Evolutionary conservation across 306 rosid genomes (phyloP), one percentile per base, ranked within the genome.

Genomic region (Alnus glutinosa): DNA sequence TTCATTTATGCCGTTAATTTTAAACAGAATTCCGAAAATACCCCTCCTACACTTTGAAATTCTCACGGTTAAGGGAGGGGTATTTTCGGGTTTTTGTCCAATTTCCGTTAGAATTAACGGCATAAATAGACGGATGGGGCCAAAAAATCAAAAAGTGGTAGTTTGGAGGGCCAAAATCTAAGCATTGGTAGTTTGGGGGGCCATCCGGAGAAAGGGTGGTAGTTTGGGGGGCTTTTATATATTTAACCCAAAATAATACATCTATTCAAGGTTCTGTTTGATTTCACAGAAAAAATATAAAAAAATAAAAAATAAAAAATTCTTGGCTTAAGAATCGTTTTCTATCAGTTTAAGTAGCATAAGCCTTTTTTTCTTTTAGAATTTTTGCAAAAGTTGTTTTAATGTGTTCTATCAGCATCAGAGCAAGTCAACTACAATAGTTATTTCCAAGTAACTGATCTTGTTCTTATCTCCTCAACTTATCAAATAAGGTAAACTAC

Each of bases 191-290:
- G n/a, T n/a, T n/a, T n/a, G n/a, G n/a, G n/a, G n/a, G n/a, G n/a
- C n/a, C n/a, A n/a, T n/a, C n/a, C n/a, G n/a, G n/a, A n/a, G n/a
- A n/a, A n/a, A n/a, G n/a, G n/a, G n/a, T n/a, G n/a, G n/a, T n/a
- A n/a, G n/a, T n/a, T n/a, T n/a, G n/a, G n/a, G n/a, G n/a, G n/a
- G n/a, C n/a, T n/a, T n/a, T n/a, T n/a, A n/a, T n/a, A n/a, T n/a
- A n/a, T n/a, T n/a, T n/a, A n/a, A n/a, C n/a, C n/a, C n/a, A 16
- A 71, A 55, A 37, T 36, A 36, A 55, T 19, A 55, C 18, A 11
- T 15, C n/a, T 9, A 44, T 32, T 66, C 71, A 23, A 77, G 47
- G 54, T 34, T 59, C 73, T 71, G 78, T 34, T 42, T 70, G 75
- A 57, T 16, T 72, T 75, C 23, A 74, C 46, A 14, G 19, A 9